These are phyloP conservation scores for Hemileccinum rubropunctum DNA, from an alignment of 768 basidiomycete species.

Conservation along the genomic window DNA sequence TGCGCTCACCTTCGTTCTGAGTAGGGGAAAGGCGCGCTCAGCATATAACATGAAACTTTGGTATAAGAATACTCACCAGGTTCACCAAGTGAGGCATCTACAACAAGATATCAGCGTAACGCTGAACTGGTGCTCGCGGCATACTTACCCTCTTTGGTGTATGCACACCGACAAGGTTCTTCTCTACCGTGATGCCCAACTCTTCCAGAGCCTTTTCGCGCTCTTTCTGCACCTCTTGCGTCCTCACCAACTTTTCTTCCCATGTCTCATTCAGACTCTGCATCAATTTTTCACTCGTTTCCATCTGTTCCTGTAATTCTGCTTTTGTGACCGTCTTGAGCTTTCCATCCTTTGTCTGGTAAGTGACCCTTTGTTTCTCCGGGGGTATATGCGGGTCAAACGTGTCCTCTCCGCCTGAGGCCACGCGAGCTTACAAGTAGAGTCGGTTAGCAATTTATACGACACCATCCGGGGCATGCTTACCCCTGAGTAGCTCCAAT, in stretches of 20 bases:
- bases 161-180: slow-evolving; percentile 93
- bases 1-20: slow-evolving; percentile 67
- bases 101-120: slow-evolving; percentile 11
- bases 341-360: slow-evolving; percentile 88
- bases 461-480: slow-evolving; percentile 10
- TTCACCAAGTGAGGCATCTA: slow-evolving; percentile 95
- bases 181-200: slow-evolving; percentile 96
- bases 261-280: slow-evolving; percentile 91
- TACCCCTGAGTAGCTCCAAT: slow-evolving; percentile 85
- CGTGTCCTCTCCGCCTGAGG: slow-evolving; percentile 64
- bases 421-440: slow-evolving; percentile 63
- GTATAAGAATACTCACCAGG: slow-evolving; percentile 55
- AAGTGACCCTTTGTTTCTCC: slow-evolving; percentile 93
- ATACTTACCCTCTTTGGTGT: slow-evolving; percentile 84
- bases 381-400: slow-evolving; percentile 90
- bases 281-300: slow-evolving; percentile 94
- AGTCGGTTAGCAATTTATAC: slow-evolving; percentile 6
- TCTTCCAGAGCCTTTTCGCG: slow-evolving; percentile 97
- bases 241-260: slow-evolving; percentile 91
- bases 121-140: slow-evolving; percentile 3
- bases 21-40: slow-evolving; percentile 13
- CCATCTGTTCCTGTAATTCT: slow-evolving; percentile 95
- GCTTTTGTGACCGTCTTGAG: slow-evolving; percentile 96
- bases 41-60: not conserved
- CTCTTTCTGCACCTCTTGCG: slow-evolving; percentile 94